Conservation (phyloP, 1,139 yeast genomes). For the Torulaspora globosa region DNA sequence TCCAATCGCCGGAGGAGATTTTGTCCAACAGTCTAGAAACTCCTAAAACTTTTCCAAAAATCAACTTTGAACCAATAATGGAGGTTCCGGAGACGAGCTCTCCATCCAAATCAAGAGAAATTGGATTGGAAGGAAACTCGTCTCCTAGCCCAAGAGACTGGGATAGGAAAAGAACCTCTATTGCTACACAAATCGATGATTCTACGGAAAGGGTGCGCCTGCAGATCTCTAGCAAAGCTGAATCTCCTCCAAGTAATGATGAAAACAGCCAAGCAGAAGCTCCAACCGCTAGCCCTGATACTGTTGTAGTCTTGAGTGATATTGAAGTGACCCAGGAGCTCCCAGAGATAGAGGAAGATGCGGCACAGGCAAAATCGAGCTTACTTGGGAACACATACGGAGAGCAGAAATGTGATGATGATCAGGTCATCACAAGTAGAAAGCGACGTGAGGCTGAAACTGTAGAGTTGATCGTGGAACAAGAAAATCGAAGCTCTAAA, state of each 20-base stretch:
- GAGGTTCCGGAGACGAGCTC: slow-evolving; percentile 28
- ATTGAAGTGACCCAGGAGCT: slow-evolving; percentile 33
- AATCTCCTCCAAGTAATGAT: slow-evolving; percentile 2
- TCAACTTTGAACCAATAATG: slow-evolving; percentile 11
- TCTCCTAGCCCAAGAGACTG: slow-evolving; percentile 5
- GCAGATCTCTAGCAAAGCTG: slow-evolving; percentile 19
- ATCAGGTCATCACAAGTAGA: neutral
- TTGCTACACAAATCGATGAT: slow-evolving; percentile 1
- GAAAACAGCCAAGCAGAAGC: slow-evolving; percentile 1
- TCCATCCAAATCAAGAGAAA: slow-evolving; percentile 17
- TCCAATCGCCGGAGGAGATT: slow-evolving; percentile 15
- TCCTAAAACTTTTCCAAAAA: slow-evolving; percentile 6
- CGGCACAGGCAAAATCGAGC: slow-evolving; percentile 4
- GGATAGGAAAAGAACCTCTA: neutral
- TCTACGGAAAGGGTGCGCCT: slow-evolving; percentile 11
- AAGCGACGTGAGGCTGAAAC: slow-evolving; percentile 10
- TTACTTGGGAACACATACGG: slow-evolving; percentile 1
- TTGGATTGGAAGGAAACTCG: slow-evolving; percentile 2
- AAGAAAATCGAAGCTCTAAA: slow-evolving; percentile 11
- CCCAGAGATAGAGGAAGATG: slow-evolving; percentile 30
- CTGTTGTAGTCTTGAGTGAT: slow-evolving; percentile 28
- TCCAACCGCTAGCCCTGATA: slow-evolving; percentile 9
- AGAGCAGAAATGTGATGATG: slow-evolving; percentile 2
- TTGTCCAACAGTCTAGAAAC: slow-evolving; percentile 8
- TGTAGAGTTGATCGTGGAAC: slow-evolving; percentile 10